phyloP scores from a whole-genome alignment of 2,329 filamentous ascomycete genomes.

The Alternaria gaisen region DNA sequence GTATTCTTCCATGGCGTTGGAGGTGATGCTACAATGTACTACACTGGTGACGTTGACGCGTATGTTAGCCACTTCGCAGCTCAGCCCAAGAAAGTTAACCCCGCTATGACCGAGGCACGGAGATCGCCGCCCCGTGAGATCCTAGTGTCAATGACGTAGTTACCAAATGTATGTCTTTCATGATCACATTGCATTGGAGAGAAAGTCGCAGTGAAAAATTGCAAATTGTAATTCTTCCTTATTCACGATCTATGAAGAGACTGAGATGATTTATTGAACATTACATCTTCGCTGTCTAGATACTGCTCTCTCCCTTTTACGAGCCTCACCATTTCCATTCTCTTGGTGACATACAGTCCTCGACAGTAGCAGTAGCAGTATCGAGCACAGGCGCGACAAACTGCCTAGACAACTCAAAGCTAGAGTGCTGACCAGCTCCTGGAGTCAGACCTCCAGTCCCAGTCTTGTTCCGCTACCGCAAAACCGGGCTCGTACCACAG shows the following conservation, averaged over 20 bases:
- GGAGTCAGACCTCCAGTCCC: background rate
- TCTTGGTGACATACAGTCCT: background rate
- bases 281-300: background rate
- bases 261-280: background rate
- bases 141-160: slow-evolving; percentile 7
- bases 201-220: background rate
- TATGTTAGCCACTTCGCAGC: background rate
- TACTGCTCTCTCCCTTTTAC: background rate
- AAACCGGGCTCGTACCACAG: background rate
- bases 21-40: background rate
- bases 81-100: slow-evolving; percentile 3
- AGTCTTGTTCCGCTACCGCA: background rate
- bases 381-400: background rate
- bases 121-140: slow-evolving; percentile 2
- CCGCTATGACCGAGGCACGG: slow-evolving; percentile 13
- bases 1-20: slow-evolving; percentile 37
- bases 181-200: background rate
- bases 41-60: background rate
- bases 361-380: background rate
- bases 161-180: background rate
- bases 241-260: background rate
- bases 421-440: background rate
- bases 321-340: background rate
- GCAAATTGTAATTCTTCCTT: background rate
- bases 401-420: background rate